Evolutionary conservation across 2,329 filamentous ascomycete species (phyloP).

Genomic region (Aspergillus luchuensis): DNA sequence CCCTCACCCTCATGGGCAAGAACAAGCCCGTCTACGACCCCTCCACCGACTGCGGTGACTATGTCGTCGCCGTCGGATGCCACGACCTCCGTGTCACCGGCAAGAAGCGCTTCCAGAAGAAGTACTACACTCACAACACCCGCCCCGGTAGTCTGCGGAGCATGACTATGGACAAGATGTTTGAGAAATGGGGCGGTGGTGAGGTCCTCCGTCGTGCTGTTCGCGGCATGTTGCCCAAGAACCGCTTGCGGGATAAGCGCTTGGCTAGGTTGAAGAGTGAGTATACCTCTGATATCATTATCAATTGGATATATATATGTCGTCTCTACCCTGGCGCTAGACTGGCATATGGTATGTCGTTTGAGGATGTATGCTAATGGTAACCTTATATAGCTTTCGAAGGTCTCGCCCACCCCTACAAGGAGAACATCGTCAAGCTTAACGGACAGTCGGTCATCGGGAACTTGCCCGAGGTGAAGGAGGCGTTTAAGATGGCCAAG

Average conservation of each 20-base stretch:
- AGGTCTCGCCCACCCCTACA: conserved; percentile 87
- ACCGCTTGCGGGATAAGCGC: conserved; percentile 82
- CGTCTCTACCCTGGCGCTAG: not conserved
- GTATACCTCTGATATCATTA: conserved; percentile 17
- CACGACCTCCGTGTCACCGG: conserved; percentile 84
- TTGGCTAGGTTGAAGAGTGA: conserved; percentile 79
- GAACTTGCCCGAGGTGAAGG: conserved; percentile 38
- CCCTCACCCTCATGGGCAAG: conserved; percentile 91
- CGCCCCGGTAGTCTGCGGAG: conserved; percentile 81
- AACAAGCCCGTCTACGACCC: conserved; percentile 98
- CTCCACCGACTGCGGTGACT: conserved; percentile 97
- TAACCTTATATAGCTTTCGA: conserved; percentile 69
- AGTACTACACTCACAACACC: conserved; percentile 93
- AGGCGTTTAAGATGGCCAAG: conserved; percentile 40
- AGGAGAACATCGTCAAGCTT: conserved; percentile 79
- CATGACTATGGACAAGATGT: conserved; percentile 93
- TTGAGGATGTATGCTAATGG: not conserved
- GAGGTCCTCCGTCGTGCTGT: conserved; percentile 92
- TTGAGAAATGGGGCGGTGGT: conserved; percentile 88
- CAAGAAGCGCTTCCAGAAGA: conserved; percentile 90
- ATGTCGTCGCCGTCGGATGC: conserved; percentile 92
- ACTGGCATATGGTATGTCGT: not conserved
- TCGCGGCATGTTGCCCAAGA: conserved; percentile 97
- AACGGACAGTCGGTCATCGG: conserved; percentile 54
- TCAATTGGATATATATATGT: not conserved